Base-by-base conservation (phyloP, 345 rosid species). In the Sisymbrium irio region DNA sequence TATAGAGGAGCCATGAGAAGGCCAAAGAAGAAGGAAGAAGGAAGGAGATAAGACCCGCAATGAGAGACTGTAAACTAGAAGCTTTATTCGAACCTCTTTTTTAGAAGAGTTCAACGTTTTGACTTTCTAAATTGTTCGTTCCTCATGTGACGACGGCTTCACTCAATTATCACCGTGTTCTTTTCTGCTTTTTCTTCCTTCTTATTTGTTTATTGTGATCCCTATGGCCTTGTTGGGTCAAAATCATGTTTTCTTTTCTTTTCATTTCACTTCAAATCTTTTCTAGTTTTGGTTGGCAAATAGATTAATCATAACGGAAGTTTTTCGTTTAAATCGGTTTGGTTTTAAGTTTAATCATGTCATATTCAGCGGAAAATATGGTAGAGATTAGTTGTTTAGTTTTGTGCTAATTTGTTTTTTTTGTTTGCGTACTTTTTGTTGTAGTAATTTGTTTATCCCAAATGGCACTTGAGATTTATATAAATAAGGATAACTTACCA, bases 21-120 rank as follows among this genome's bases (percentile, higher is more conserved):
- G 3, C 51, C 53, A 50, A 53, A 33, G 56, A 42, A 40, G 27
- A 28, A 25, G 10, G 51, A 40, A 61, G 50, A 6, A 30, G 5
- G 33, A 8, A 32, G 12, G 22, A 74, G 78, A 66, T 66, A 66
- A 66, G 78, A 73, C 37, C 14, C 47, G 20, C 19, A 63, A 62
- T 12, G 19, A 41, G 39, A 32, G 63, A 64, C 39, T 55, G 57
- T 33, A 5, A 46, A 25, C 40, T 5, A 54, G n/a, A 13, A 57
- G 7, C 32, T 44, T 28, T 32, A 14, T 4, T 3, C 62, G 20
- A 14, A 35, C 9, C 65, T 19, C 71, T 27, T 56, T 73, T 35
- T 15, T 5, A 54, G 58, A 73, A 35, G 3, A 7, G n/a, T 55
- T 73, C 71, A 64, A 73, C 11, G 22, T 14, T 4, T 62, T 55